Evolutionary conservation across 441 rosid species (phyloP), one percentile per base, ranked within the genome.

Genomic region (Pelargonium hybrid): DNA sequence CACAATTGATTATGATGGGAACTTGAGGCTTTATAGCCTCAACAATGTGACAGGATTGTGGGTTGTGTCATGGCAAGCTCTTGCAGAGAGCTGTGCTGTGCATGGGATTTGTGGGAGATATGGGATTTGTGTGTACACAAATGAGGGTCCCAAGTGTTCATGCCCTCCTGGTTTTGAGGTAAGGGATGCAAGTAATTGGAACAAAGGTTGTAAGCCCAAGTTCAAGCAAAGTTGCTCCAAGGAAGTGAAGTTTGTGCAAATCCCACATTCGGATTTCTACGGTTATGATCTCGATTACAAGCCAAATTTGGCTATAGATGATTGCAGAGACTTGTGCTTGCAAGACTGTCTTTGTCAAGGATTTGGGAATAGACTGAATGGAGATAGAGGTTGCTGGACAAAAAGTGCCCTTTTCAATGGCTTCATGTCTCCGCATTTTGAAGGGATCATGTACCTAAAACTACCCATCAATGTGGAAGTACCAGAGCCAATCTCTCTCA

Each of bases 1-100:
- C 9, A 79, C 83, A 0, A 68, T 86, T 23, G 85, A 82, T 66
- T 69, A 39, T n/a, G 85, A 86, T 50, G 90, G 87, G 5, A 86
- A 86, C 41, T 73, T 81, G n/a, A 78, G 87, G 76, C 81, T 82
- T n/a, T 82, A 84, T 41, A 82, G 87, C 76, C 65, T 80, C 3
- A 37, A 75, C 5, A 65, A 54, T 5, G n/a, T 0, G 63, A 17
- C 81, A 1, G 82, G 83, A 5, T 67, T 14, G 0, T 81, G 86
- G 86, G 23, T 0, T 23, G 37, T 31, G 37, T 31, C 37, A 31
- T 31, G 37, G 37, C 37, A 31, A 31, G 37, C 37, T 31, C 37
- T 31, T 3, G 37, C 37, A 31, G 6, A 31, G 37, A 3, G 6
- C 37, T 31, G 37, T 31, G 6, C 5, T 59, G 86, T 87, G 11